These are phyloP conservation scores for Auriculariales sp. DNA, from an alignment of 768 basidiomycete genomes.

Conservation along the genomic window DNA sequence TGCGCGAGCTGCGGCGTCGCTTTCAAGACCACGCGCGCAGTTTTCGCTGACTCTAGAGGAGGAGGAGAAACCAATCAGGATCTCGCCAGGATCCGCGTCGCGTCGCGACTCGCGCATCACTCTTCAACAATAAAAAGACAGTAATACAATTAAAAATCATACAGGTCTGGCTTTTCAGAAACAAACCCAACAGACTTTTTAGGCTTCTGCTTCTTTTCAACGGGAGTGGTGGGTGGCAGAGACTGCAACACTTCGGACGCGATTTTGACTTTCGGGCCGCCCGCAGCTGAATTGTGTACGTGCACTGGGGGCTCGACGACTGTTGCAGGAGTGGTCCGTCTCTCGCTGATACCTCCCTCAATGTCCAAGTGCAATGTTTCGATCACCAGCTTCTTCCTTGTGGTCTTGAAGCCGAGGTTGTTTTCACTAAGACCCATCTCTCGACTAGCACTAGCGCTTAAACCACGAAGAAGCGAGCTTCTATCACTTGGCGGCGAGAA, in stretches of 20 bases:
- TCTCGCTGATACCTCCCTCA: conserved; percentile 71
- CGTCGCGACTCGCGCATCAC: too few relatives aligned
- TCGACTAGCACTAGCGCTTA: too few relatives aligned
- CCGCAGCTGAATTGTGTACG: conserved; percentile 6
- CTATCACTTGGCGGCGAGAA: conserved; percentile 69
- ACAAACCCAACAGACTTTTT: conserved; percentile 59
- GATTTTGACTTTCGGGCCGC: conserved; percentile 4
- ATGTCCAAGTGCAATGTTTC: conserved; percentile 84
- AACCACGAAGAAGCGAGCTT: conserved; percentile 70
- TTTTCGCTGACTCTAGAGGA: too few relatives aligned
- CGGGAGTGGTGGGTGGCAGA: conserved; percentile 5
- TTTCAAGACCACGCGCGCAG: too few relatives aligned
- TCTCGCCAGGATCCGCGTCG: too few relatives aligned
- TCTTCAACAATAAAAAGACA: not conserved
- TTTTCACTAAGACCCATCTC: conserved; percentile 75
- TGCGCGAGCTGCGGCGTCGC: too few relatives aligned
- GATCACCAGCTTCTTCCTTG: conserved; percentile 70
- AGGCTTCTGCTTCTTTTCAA: conserved; percentile 24
- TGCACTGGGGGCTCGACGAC: conserved; percentile 1
- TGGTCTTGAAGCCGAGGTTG: conserved; percentile 90
- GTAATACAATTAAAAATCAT: conserved; percentile 38
- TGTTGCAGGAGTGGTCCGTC: conserved; percentile 42
- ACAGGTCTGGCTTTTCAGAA: conserved; percentile 53
- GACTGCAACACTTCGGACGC: conserved; percentile 15
- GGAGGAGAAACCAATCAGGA: too few relatives aligned